Evolutionary conservation across 2,329 filamentous ascomycete genomes (phyloP).

Genomic region (Xylariaceae sp.): DNA sequence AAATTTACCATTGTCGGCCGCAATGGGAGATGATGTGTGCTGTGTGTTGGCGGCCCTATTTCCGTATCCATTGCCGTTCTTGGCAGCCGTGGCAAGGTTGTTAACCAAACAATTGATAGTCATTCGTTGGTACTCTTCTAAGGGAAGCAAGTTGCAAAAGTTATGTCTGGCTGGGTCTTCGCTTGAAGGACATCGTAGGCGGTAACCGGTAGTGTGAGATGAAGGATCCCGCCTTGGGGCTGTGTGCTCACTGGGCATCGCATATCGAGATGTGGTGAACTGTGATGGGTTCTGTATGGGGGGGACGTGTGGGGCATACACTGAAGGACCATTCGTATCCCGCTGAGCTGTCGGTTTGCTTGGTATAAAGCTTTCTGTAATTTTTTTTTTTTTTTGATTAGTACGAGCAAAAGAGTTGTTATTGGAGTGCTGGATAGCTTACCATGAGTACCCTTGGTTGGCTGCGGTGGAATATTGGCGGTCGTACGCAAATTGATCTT

Average conservation of each 20-base stretch:
- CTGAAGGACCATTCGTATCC: constrained; percentile 36
- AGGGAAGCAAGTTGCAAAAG: constrained; percentile 23
- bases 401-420: neutral
- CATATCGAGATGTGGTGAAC: constrained; percentile 8
- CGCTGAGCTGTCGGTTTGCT: constrained; percentile 24
- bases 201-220: constrained; percentile 1
- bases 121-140: constrained; percentile 38
- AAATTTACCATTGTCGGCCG: constrained; percentile 12
- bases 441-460: constrained; percentile 18
- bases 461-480: constrained; percentile 13
- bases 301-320: constrained; percentile 38
- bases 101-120: constrained; percentile 36
- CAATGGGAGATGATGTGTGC: neutral
- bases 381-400: constrained; percentile 13
- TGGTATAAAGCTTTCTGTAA: constrained; percentile 16
- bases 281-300: constrained; percentile 5
- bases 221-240: neutral
- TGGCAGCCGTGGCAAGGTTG: constrained; percentile 21
- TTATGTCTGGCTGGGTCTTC: constrained; percentile 16
- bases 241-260: constrained; percentile 4
- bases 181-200: constrained; percentile 25
- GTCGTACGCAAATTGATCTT: constrained; percentile 15
- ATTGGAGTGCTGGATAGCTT: constrained; percentile 10
- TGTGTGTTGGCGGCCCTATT: neutral
- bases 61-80: constrained; percentile 1